Conservation (phyloP, 2,329 filamentous ascomycete species). For the Botrytis fabae region DNA sequence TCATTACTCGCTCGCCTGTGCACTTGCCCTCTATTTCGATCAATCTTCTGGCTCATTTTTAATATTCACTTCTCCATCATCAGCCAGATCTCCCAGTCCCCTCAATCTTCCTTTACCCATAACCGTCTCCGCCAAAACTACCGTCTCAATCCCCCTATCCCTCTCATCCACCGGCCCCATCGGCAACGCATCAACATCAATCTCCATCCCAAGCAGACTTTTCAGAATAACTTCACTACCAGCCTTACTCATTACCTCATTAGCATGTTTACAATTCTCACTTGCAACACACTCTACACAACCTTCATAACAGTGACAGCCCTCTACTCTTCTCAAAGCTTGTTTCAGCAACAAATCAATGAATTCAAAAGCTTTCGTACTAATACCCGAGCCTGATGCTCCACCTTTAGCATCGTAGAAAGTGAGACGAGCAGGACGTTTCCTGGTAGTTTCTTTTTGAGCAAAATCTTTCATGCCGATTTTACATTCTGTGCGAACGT, state of each 20-base stretch:
- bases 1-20: not conserved
- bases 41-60: conserved; percentile 38
- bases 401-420: conserved; percentile 97
- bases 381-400: conserved; percentile 78
- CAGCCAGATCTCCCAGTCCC: conserved; percentile 35
- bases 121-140: conserved; percentile 60
- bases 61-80: conserved; percentile 32
- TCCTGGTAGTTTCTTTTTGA: conserved; percentile 65
- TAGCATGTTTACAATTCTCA: conserved; percentile 80
- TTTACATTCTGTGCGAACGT: conserved; percentile 95
- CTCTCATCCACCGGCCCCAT: conserved; percentile 76
- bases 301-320: conserved; percentile 74
- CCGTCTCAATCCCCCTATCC: conserved; percentile 76
- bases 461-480: conserved; percentile 84
- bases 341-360: conserved; percentile 75
- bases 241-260: conserved; percentile 91
- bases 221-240: conserved; percentile 81
- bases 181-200: conserved; percentile 81
- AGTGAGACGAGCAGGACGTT: conserved; percentile 82
- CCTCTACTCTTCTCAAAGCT: conserved; percentile 73
- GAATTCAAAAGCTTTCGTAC: conserved; percentile 91
- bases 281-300: conserved; percentile 90
- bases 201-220: conserved; percentile 70
- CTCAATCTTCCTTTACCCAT: conserved; percentile 36
- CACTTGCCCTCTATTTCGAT: fast-evolving